Conservation (phyloP, 805 yeast genomes). For the Candida orba region DNA sequence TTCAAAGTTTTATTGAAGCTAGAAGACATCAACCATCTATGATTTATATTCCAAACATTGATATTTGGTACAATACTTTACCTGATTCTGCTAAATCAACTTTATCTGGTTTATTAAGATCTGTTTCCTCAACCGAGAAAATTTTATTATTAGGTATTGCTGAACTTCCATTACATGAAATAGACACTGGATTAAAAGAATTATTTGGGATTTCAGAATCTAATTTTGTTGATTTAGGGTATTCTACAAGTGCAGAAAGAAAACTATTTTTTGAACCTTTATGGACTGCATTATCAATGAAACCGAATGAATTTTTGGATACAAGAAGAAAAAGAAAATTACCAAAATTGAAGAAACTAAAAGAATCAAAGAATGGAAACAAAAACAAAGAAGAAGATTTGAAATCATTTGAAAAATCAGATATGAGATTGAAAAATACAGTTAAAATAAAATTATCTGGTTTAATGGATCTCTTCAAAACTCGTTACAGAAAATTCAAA, state of each 20-base stretch:
- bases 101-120: slow-evolving; percentile 59
- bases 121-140: slow-evolving; percentile 63
- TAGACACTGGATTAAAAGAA: slow-evolving; percentile 39
- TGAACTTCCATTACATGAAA: slow-evolving; percentile 35
- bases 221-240: slow-evolving; percentile 37
- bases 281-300: slow-evolving; percentile 48
- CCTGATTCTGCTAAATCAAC: slow-evolving; percentile 67
- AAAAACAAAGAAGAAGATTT: slow-evolving; percentile 29
- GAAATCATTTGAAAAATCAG: slow-evolving; percentile 47
- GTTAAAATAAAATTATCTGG: slow-evolving; percentile 81
- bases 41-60: slow-evolving; percentile 73
- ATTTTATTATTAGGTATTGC: slow-evolving; percentile 70
- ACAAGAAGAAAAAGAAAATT: slow-evolving; percentile 32
- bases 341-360: slow-evolving; percentile 32
- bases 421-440: slow-evolving; percentile 76
- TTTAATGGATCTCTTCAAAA: slow-evolving; percentile 83
- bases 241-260: slow-evolving; percentile 44
- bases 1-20: slow-evolving; percentile 82
- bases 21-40: slow-evolving; percentile 86
- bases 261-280: slow-evolving; percentile 48
- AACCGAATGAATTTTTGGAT: slow-evolving; percentile 69
- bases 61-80: slow-evolving; percentile 65
- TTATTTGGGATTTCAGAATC: slow-evolving; percentile 52
- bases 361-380: slow-evolving; percentile 26
- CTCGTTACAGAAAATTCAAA: slow-evolving; percentile 79